These are phyloP conservation scores for Neurospora sp. DNA, from an alignment of 495 filamentous ascomycete genomes.

Conservation along the genomic window DNA sequence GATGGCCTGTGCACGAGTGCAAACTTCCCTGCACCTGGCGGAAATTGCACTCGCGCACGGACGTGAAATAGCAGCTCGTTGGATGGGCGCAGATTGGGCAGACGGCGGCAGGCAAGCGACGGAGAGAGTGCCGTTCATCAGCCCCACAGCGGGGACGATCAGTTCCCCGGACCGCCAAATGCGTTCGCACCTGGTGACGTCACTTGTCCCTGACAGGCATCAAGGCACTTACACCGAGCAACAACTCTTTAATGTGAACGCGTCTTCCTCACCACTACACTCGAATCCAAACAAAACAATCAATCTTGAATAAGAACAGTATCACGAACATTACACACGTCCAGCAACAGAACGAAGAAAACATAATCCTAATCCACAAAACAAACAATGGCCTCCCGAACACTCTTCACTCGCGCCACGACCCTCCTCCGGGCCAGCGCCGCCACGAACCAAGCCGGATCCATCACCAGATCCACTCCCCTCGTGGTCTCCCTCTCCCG, in stretches of 20 bases:
- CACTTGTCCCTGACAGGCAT: neutral
- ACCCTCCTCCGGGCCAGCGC: neutral
- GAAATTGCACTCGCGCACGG: neutral
- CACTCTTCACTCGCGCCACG: neutral
- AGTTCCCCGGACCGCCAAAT: neutral
- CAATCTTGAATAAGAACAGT: neutral
- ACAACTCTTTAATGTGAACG: neutral
- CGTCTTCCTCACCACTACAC: neutral
- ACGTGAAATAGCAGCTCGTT: neutral
- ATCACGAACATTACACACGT: neutral
- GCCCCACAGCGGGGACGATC: neutral
- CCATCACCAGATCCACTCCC: neutral
- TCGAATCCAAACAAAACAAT: neutral
- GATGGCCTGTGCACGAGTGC: constrained; percentile 9
- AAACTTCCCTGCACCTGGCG: constrained; percentile 1
- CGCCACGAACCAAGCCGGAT: neutral
- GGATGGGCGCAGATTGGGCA: neutral
- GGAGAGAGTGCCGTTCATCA: neutral
- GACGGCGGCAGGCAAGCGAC: neutral
- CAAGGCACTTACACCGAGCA: neutral
- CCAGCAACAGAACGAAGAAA: neutral
- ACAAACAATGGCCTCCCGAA: neutral
- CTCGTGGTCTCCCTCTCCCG: neutral
- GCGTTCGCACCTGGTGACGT: neutral
- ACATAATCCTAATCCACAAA: neutral